Evolutionary conservation across 805 yeast species (phyloP).

Genomic region (Ogataea chonburiensis): DNA sequence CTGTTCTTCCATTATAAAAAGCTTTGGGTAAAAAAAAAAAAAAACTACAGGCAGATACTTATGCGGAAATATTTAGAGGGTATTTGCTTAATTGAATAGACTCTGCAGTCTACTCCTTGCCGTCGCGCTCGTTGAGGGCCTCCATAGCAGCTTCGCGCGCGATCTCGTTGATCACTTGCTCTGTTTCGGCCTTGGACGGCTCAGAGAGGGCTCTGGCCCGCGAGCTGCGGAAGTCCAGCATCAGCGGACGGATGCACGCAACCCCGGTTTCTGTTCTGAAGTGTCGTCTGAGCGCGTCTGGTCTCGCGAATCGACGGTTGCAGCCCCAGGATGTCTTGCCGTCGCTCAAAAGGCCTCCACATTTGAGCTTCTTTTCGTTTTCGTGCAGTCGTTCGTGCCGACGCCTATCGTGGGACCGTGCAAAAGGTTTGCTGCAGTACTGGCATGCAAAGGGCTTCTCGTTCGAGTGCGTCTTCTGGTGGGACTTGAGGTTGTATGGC

Average conservation of each 20-base stretch:
- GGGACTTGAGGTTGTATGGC: slow-evolving; percentile 50
- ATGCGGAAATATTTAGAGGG: no score
- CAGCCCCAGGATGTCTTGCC: slow-evolving; percentile 71
- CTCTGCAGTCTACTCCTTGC: background rate
- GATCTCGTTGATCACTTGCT: slow-evolving; percentile 18
- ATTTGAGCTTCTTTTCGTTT: slow-evolving; percentile 67
- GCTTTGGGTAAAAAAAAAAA: background rate
- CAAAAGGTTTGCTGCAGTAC: slow-evolving; percentile 65
- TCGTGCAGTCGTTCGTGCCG: slow-evolving; percentile 76
- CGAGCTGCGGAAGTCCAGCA: slow-evolving; percentile 47
- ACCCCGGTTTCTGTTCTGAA: slow-evolving; percentile 75
- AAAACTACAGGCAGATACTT: background rate
- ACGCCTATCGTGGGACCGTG: slow-evolving; percentile 73
- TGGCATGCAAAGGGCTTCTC: slow-evolving; percentile 70
- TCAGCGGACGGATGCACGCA: slow-evolving; percentile 61
- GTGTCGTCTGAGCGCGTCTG: slow-evolving; percentile 76
- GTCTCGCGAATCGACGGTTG: slow-evolving; percentile 68
- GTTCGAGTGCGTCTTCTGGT: slow-evolving; percentile 54
- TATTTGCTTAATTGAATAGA: background rate
- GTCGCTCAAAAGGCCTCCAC: slow-evolving; percentile 60
- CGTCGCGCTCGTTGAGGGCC: slow-evolving; percentile 12
- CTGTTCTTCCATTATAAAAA: slow-evolving; percentile 36
- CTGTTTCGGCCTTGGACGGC: slow-evolving; percentile 14
- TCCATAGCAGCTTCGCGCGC: slow-evolving; percentile 26
- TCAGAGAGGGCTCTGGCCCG: slow-evolving; percentile 4